Evolutionary conservation across 2,329 filamentous ascomycete genomes (phyloP).

Genomic region (Sarocladium kiliense): DNA sequence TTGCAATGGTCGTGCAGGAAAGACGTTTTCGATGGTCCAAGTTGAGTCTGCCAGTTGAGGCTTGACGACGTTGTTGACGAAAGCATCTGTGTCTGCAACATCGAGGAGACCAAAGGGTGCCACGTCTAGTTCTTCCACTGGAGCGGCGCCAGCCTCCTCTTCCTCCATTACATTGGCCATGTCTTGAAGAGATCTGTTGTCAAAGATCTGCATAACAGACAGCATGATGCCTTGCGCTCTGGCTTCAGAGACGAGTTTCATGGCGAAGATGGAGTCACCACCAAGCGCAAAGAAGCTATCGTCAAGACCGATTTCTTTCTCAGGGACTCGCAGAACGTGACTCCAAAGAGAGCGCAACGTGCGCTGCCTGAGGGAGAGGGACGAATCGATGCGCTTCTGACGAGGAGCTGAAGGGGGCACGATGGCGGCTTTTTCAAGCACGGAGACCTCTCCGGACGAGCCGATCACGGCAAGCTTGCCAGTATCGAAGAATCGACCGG

Average conservation of each 20-base stretch:
- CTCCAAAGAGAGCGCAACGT: slow-evolving; percentile 44
- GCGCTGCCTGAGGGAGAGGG: slow-evolving; percentile 36
- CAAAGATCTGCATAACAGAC: slow-evolving; percentile 52
- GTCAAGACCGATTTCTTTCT: slow-evolving; percentile 44
- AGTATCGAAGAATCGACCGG: slow-evolving; percentile 31
- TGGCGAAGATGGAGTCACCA: slow-evolving; percentile 55
- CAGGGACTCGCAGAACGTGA: slow-evolving; percentile 35
- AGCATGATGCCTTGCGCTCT: slow-evolving; percentile 41
- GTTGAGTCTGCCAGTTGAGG: slow-evolving; percentile 41
- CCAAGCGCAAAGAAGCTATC: slow-evolving; percentile 58
- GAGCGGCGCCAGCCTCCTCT: slow-evolving; percentile 12
- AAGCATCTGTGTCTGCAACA: slow-evolving; percentile 30
- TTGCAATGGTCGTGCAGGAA: slow-evolving; percentile 55
- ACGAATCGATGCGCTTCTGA: slow-evolving; percentile 27
- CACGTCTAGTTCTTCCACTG: slow-evolving; percentile 20
- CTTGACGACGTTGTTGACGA: slow-evolving; percentile 42
- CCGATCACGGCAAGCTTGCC: slow-evolving; percentile 31
- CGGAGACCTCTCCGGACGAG: background rate
- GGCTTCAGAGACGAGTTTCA: slow-evolving; percentile 55
- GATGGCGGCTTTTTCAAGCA: background rate
- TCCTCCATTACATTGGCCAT: slow-evolving; percentile 47
- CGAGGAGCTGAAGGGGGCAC: slow-evolving; percentile 10
- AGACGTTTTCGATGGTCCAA: slow-evolving; percentile 49
- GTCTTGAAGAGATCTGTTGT: slow-evolving; percentile 40
- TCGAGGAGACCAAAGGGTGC: slow-evolving; percentile 48